Conservation (phyloP, 306 rosid genomes). For the Inga laurina region DNA sequence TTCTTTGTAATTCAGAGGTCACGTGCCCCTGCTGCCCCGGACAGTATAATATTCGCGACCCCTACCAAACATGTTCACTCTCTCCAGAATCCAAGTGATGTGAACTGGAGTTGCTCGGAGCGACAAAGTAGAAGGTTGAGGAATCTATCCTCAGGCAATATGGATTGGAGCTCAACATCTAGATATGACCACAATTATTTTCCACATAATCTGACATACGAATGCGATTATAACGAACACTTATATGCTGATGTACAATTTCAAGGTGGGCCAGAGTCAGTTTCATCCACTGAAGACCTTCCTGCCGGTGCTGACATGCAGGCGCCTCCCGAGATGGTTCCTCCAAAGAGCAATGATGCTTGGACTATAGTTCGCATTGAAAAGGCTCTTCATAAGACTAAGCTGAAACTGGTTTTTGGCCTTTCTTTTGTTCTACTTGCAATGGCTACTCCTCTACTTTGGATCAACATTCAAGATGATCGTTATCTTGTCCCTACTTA, state of each 20-base stretch:
- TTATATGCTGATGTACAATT: constrained; percentile 43
- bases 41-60: constrained; percentile 57
- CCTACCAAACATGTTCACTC: constrained; percentile 82
- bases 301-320: constrained; percentile 40
- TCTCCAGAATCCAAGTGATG: constrained; percentile 61
- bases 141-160: constrained; percentile 56
- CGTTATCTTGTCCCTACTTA: constrained; percentile 75
- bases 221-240: constrained; percentile 43
- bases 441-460: constrained; percentile 47
- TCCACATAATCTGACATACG: constrained; percentile 29
- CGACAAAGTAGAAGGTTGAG: constrained; percentile 42
- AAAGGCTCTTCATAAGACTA: constrained; percentile 42
- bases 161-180: constrained; percentile 56
- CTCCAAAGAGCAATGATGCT: constrained; percentile 30
- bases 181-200: constrained; percentile 40
- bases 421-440: constrained; percentile 55
- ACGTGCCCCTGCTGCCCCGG: constrained; percentile 37
- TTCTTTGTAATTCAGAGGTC: constrained; percentile 58
- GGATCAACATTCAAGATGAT: constrained; percentile 64
- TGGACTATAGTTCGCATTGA: constrained; percentile 3
- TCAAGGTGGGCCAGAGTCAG: constrained; percentile 63
- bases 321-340: constrained; percentile 36
- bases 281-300: constrained; percentile 64
- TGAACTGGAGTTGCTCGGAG: constrained; percentile 46
- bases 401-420: constrained; percentile 54